Percentiles rank a stretch among this genome's conserved stretches.
phyloP scores from a whole-genome alignment of 192 early-diverging fungal species.

The Coemansia sp. region DNA sequence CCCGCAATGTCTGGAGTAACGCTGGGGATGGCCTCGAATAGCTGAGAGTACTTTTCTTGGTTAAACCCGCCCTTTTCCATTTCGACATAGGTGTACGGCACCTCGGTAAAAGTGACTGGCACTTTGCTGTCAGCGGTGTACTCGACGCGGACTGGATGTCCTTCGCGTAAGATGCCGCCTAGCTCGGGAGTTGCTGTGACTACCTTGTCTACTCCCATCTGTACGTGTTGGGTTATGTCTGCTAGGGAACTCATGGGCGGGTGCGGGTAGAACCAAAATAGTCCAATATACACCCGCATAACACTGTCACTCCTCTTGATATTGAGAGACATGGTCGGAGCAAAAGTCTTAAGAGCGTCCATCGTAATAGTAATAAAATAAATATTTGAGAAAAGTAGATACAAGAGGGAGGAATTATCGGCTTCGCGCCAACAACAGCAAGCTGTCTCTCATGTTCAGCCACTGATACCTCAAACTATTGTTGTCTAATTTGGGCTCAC shows the following conservation, averaged over 20 bases:
- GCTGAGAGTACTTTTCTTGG: constrained; percentile 16
- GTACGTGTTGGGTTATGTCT: not conserved
- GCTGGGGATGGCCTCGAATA: constrained; percentile 14
- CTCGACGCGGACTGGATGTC: constrained; percentile 3
- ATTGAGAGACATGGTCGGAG: not conserved
- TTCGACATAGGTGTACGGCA: constrained; percentile 3
- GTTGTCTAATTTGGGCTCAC: not conserved
- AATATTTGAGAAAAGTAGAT: not conserved
- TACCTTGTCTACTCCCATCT: constrained; percentile 15
- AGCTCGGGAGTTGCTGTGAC: constrained; percentile 18
- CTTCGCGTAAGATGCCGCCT: constrained; percentile 10
- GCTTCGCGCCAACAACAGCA: not conserved
- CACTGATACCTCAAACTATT: not conserved
- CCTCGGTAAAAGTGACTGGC: not conserved
- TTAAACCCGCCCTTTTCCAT: constrained; percentile 14
- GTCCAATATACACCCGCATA: constrained; percentile 28
- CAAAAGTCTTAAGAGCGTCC: not conserved
- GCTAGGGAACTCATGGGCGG: not conserved
- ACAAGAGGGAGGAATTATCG: not conserved
- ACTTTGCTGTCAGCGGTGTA: not conserved
- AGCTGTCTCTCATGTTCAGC: not conserved
- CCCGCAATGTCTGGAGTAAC: constrained; percentile 12
- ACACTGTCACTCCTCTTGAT: constrained; percentile 12
- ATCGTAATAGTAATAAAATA: not conserved
- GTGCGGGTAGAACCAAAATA: constrained; percentile 24